These are phyloP conservation scores for Xylaria venustula DNA, from an alignment of 495 filamentous ascomycete species.

Conservation along the genomic window DNA sequence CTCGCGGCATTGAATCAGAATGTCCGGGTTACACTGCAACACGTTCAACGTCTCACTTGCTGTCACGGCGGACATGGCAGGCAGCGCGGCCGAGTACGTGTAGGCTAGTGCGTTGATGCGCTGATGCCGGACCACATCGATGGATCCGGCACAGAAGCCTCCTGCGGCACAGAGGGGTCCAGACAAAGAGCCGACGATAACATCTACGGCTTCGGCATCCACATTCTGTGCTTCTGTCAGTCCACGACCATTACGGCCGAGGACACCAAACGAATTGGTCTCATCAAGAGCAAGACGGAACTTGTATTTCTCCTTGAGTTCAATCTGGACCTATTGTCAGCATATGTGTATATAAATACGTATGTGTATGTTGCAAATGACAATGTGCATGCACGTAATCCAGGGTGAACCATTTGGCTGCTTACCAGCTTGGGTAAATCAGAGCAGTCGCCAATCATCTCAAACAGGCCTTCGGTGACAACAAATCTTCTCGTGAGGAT, in stretches of 20 bases:
- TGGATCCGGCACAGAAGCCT: constrained; percentile 88
- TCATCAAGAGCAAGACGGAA: constrained; percentile 97
- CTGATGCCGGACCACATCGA: constrained; percentile 92
- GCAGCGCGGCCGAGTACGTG: constrained; percentile 91
- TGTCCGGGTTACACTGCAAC: constrained; percentile 78
- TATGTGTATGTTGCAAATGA: not conserved
- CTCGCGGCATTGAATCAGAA: constrained; percentile 72
- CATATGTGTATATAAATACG: not conserved
- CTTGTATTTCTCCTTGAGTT: constrained; percentile 91
- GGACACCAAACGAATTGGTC: constrained; percentile 92
- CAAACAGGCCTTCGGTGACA: constrained; percentile 92
- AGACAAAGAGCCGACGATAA: constrained; percentile 88
- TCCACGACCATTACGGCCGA: constrained; percentile 86
- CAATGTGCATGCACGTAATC: not conserved
- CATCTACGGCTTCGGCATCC: constrained; percentile 84
- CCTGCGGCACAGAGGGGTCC: constrained; percentile 89
- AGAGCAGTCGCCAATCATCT: constrained; percentile 81
- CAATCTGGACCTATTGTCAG: constrained; percentile 54
- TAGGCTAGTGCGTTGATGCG: constrained; percentile 87
- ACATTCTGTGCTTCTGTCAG: constrained; percentile 95
- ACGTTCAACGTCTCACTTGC: constrained; percentile 84
- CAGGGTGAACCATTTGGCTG: not conserved
- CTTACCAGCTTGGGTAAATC: constrained; percentile 83
- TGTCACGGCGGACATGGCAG: constrained; percentile 91
- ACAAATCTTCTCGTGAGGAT: constrained; percentile 91